phyloP scores from a whole-genome alignment of 148 eudicot genomes.

The Euryodendron excelsum region DNA sequence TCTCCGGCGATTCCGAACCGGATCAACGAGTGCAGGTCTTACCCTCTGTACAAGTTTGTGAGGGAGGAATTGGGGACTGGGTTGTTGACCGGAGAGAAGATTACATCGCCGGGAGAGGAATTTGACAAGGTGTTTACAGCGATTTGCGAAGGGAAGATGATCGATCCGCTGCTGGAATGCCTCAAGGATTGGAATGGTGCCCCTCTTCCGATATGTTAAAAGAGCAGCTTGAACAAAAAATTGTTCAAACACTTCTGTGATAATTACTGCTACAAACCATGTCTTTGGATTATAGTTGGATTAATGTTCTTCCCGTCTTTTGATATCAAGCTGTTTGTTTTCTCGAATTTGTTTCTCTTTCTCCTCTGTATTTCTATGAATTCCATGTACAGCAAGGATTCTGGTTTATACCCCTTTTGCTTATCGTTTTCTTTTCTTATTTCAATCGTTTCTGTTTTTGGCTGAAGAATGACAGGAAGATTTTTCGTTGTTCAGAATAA shows the following conservation, averaged over 20 bases:
- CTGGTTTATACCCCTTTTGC: neutral
- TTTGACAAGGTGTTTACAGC: slow-evolving; percentile 24
- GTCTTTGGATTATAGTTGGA: too few relatives aligned
- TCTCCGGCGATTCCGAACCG: slow-evolving; percentile 16
- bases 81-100: slow-evolving; percentile 20
- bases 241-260: too few relatives aligned
- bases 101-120: slow-evolving; percentile 18
- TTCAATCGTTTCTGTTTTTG: too few relatives aligned
- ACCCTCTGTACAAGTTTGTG: slow-evolving; percentile 26
- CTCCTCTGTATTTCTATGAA: too few relatives aligned
- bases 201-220: slow-evolving; percentile 23
- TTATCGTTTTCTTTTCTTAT: too few relatives aligned
- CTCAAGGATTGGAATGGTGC: slow-evolving; percentile 25
- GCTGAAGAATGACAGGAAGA: too few relatives aligned
- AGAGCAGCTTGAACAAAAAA: neutral
- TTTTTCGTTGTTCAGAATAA: too few relatives aligned
- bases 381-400: neutral
- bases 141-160: slow-evolving; percentile 20
- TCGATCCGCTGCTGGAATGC: slow-evolving; percentile 21
- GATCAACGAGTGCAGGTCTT: slow-evolving; percentile 23
- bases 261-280: too few relatives aligned
- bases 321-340: too few relatives aligned
- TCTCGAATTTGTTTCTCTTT: too few relatives aligned
- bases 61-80: slow-evolving; percentile 18
- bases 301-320: too few relatives aligned